Conservation (phyloP, 2,329 filamentous ascomycete species). For the Paecilomyces sp. region DNA sequence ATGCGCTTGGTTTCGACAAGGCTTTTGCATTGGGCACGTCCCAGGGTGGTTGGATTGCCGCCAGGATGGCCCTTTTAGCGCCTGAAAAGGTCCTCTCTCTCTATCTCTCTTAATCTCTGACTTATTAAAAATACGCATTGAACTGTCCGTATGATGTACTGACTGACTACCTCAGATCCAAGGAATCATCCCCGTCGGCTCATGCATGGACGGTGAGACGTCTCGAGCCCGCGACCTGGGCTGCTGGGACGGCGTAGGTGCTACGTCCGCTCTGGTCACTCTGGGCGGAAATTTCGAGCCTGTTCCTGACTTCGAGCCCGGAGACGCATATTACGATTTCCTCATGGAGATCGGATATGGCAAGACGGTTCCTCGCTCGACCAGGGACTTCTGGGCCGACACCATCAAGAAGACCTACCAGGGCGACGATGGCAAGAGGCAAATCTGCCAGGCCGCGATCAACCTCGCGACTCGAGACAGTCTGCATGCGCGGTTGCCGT, state of each 20-base stretch:
- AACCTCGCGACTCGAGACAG: slow-evolving; percentile 41
- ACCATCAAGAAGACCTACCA: slow-evolving; percentile 36
- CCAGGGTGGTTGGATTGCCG: slow-evolving; percentile 45
- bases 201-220: slow-evolving; percentile 41
- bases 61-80: slow-evolving; percentile 42
- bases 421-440: slow-evolving; percentile 39
- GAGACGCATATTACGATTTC: slow-evolving; percentile 33
- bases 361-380: slow-evolving; percentile 21
- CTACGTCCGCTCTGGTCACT: slow-evolving; percentile 25
- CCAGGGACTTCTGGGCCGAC: slow-evolving; percentile 33
- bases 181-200: slow-evolving; percentile 43
- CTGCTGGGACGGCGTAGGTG: slow-evolving; percentile 37
- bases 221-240: slow-evolving; percentile 32
- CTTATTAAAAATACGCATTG: too few relatives aligned
- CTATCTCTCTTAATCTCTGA: too few relatives aligned
- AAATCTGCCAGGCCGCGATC: slow-evolving; percentile 39
- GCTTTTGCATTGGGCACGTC: slow-evolving; percentile 40
- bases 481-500: slow-evolving; percentile 33
- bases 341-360: slow-evolving; percentile 42
- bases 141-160: neutral
- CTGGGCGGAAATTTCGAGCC: slow-evolving; percentile 25
- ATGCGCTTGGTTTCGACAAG: slow-evolving; percentile 33
- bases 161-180: slow-evolving; percentile 25
- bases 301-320: slow-evolving; percentile 33
- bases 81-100: slow-evolving; percentile 31